phyloP scores from a whole-genome alignment of 305 asterid species.

The Fraxinus floribunda region DNA sequence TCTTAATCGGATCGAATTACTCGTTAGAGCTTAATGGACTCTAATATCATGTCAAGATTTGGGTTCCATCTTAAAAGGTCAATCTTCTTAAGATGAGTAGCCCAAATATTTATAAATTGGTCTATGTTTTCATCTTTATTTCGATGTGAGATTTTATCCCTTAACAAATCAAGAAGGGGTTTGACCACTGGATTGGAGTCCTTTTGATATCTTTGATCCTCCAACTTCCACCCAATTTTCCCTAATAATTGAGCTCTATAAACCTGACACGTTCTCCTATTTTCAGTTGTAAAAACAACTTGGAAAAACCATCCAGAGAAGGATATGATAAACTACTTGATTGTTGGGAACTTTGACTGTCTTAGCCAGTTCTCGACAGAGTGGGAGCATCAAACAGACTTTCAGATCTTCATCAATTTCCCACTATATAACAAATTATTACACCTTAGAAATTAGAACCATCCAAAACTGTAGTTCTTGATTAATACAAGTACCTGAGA shows the following conservation, averaged over 20 bases:
- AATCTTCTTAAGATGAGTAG: no score
- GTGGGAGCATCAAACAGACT: neutral
- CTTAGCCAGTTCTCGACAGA: neutral
- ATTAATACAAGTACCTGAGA: neutral
- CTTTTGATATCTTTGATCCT: neutral
- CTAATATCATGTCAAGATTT: no score
- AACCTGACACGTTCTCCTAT: neutral
- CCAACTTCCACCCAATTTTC: neutral
- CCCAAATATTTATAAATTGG: no score
- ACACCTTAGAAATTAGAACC: neutral
- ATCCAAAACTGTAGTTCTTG: neutral
- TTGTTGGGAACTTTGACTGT: neutral
- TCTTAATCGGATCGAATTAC: no score
- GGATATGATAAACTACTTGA: neutral
- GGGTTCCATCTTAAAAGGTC: no score
- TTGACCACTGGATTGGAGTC: neutral
- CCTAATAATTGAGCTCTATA: neutral
- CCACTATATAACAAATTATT: neutral
- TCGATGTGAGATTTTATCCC: no score
- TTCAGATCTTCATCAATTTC: neutral
- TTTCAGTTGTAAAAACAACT: neutral
- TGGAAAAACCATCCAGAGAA: neutral
- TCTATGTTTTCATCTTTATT: no score
- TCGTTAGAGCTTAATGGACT: no score
- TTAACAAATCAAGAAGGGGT: neutral